These are phyloP conservation scores for Paramarasmius palmivorus DNA, from an alignment of 1,284 basidiomycete genomes.

Conservation along the genomic window DNA sequence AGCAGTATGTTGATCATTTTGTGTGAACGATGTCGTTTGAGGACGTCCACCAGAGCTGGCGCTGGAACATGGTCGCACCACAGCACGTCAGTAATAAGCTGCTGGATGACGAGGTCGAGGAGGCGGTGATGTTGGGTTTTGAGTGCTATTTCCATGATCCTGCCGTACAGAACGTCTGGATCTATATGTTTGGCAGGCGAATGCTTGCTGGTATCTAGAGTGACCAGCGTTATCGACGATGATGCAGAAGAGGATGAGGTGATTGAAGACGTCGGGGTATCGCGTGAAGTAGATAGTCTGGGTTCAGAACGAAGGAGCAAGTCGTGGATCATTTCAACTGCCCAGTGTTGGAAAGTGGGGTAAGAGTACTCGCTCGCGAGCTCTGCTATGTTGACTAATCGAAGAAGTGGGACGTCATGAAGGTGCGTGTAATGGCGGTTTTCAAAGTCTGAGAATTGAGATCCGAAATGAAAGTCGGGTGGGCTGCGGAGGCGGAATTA, in stretches of 20 bases:
- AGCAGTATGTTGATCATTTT: conserved; percentile 21
- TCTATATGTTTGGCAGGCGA: conserved; percentile 7
- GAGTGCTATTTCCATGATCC: conserved; percentile 34
- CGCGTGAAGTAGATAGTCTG: conserved; percentile 28
- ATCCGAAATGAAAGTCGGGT: conserved; percentile 18
- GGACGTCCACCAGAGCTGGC: conserved; percentile 31
- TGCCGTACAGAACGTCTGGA: conserved; percentile 27
- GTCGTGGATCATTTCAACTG: conserved; percentile 34
- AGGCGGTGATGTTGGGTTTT: conserved; percentile 32
- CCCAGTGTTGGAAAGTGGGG: conserved; percentile 39
- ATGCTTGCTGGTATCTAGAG: background rate
- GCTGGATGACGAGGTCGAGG: conserved; percentile 31
- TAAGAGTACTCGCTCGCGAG: conserved; percentile 44
- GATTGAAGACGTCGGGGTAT: conserved; percentile 19
- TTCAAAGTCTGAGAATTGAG: conserved; percentile 6
- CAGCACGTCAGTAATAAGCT: conserved; percentile 38
- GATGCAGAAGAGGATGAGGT: too few species aligned
- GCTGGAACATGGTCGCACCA: conserved; percentile 35
- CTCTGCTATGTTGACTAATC: conserved; percentile 40
- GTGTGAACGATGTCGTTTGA: conserved; percentile 22
- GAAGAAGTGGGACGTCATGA: conserved; percentile 10
- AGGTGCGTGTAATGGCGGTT: conserved; percentile 7
- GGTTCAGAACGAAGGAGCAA: conserved; percentile 17
- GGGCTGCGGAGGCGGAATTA: conserved; percentile 11
- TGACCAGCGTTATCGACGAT: background rate